Base-by-base conservation (phyloP, 2,329 filamentous ascomycete species). In the Ophiocordyceps camponoti-leonardi region DNA sequence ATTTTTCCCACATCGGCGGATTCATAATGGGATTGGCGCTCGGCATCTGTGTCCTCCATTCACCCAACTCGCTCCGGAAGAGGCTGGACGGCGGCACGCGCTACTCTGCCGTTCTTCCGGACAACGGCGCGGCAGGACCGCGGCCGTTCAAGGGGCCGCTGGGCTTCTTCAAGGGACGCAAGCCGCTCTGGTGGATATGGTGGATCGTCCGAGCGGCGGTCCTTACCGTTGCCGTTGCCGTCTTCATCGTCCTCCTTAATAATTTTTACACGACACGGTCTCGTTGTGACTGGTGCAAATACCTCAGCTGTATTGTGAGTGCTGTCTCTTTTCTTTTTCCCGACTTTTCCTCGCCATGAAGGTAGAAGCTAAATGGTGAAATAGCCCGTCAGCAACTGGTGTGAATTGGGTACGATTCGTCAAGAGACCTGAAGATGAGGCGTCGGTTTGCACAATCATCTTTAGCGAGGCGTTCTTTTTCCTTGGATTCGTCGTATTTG, bases 171-270 rank as follows among this genome's bases (percentile, higher is more conserved):
- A 90, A 88, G 60, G 86, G 86, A 19, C 76, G 92, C 18, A 94
- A 94, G 61, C 83, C 84, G 20, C 71, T 94, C 8, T 98, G 92
- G 92, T 98, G 92, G 92, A 83, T 69, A 6, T 98, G 92, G 92
- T 96, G 90, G 90, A 63, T 94, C 20, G 72, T 96, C 26, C 77
- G 92, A 18, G 84, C 75, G 1, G 86, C 74, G 0, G 81, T 83
- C 22, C 67, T 98, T 44, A 73, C 94, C 8, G 73, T 79, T n/a
- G 83, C 88, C 31, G 69, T 94, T 33, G 73, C 94, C 39, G 81
- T 82, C 1, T 95, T 96, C 60, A 83, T 94, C 49, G 66, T 95
- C 41, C 68, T 98, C 45, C 62, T 96, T 49, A 79, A 87, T 59
- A 92, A 95, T 66, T 98, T 98, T 60, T 96, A 96, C 65, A 75